Evolutionary conservation across 2,329 filamentous ascomycete genomes (phyloP).

Genomic region (Fusarium concolor): DNA sequence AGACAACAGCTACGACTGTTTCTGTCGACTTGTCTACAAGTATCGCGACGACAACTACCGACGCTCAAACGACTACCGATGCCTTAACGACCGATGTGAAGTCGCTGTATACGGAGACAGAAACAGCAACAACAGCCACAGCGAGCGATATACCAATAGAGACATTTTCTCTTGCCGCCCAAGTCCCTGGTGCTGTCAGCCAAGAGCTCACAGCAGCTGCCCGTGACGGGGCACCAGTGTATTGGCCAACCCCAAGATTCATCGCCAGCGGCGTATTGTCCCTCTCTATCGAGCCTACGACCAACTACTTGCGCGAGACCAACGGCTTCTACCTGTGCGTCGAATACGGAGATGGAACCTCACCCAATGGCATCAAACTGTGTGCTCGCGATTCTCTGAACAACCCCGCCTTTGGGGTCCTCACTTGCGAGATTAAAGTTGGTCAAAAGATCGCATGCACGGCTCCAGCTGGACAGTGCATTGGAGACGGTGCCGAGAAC

Average conservation of each 20-base stretch:
- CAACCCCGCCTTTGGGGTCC: background rate
- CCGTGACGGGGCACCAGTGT: accelerated
- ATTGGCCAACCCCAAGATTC: background rate
- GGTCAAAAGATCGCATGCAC: background rate
- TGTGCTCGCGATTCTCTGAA: background rate
- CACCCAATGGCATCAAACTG: background rate
- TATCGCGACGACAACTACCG: accelerated
- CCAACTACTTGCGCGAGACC: background rate
- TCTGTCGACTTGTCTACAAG: background rate
- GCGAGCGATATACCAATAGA: background rate
- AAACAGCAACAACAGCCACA: background rate
- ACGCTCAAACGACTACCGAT: background rate
- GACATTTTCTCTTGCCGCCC: background rate
- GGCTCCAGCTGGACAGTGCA: background rate
- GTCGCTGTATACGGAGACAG: background rate
- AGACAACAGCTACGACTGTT: background rate
- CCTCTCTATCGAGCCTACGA: background rate
- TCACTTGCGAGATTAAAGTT: background rate
- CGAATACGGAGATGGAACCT: background rate
- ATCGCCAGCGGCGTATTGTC: background rate
- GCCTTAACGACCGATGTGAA: too few species aligned
- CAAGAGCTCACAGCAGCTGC: background rate
- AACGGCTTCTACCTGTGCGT: background rate
- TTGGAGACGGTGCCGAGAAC: background rate
- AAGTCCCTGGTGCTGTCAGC: background rate